Conservation (phyloP, 192 early-diverging fungal genomes). For the Rhizophagus prolifer region DNA sequence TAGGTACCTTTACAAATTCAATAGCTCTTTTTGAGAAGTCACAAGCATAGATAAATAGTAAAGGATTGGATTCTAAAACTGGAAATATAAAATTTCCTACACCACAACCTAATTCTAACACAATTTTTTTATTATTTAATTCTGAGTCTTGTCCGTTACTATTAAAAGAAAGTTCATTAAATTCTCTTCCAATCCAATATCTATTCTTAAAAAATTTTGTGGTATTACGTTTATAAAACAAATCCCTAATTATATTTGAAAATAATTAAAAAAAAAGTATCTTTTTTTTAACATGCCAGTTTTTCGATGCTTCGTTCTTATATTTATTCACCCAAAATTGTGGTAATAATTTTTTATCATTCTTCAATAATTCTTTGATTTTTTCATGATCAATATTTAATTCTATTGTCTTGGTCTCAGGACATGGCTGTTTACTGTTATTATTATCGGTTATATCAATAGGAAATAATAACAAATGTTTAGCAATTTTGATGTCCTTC, state of each 20-base stretch:
- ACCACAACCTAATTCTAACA: slow-evolving; percentile 94
- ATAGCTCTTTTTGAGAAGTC: slow-evolving; percentile 93
- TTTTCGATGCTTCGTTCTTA: slow-evolving; percentile 72
- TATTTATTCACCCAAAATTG: slow-evolving; percentile 78
- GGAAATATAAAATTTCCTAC: slow-evolving; percentile 97
- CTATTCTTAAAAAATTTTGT: slow-evolving; percentile 98
- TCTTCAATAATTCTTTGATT: not conserved
- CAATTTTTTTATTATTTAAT: slow-evolving; percentile 30
- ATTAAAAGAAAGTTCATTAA: slow-evolving; percentile 65
- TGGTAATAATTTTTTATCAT: slow-evolving; percentile 7
- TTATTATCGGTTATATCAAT: not conserved
- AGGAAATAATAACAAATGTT: too few species aligned
- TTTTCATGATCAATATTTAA: not conserved
- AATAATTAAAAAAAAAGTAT: not conserved
- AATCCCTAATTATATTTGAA: slow-evolving; percentile 48
- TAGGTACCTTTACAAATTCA: slow-evolving; percentile 77
- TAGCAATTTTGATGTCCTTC: too few species aligned
- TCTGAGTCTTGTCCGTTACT: not conserved
- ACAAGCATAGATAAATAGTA: slow-evolving; percentile 86
- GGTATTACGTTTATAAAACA: slow-evolving; percentile 82
- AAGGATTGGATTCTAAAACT: slow-evolving; percentile 74
- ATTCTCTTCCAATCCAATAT: slow-evolving; percentile 96
- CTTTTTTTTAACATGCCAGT: slow-evolving; percentile 50
- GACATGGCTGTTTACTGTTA: not conserved
- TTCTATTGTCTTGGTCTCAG: not conserved